Base-by-base conservation (phyloP, 176 grass and related monocot species). In the Pontederia crassipes region DNA sequence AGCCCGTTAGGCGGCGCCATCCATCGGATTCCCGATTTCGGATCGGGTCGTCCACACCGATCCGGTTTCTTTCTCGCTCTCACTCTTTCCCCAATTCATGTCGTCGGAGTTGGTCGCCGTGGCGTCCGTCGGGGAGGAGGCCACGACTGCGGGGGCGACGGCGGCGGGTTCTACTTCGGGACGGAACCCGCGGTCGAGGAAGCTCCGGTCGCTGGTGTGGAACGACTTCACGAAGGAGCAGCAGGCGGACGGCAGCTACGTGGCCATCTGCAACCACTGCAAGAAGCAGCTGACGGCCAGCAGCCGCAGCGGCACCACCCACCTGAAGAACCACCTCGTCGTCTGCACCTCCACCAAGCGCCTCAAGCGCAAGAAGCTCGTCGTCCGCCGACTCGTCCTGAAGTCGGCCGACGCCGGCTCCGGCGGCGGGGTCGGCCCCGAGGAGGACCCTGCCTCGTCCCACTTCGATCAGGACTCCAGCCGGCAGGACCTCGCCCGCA, bases 221-320 rank as follows among this genome's bases (percentile, higher is more conserved):
- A 83, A 98, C 29, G 93, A 98, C 62, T 98, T 98, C 81, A 91
- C 93, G 1, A 98, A 98, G 81, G 83, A 98, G 74, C 84, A 81
- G 1, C 78, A 77, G 57, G 57, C 76, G 0, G 93, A 98, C 28
- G 93, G 93, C 8, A 92, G 73, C 57, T 98, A 76, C 6, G 84
- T 98, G 1, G 93, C 93, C 13, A 59, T 98, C 67, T 98, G 93
- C 76, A 98, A 98, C 67, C 87, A 92, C 60, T 98, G 93, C 81
- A 89, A 98, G 87, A 98, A 98, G 84, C 93, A 98, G 77, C 87
- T 98, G 59, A 98, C 93, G 11, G 93, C 93, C 17, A 92, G 84
- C 65, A 98, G 93, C 76, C 75, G 93, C 56, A 91, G 87, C 52
- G 93, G 93, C 49, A 98, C 93, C 45, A 98, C 93, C 0, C 93